Conservation (phyloP, 805 yeast genomes). For the Candida chauliodis region DNA sequence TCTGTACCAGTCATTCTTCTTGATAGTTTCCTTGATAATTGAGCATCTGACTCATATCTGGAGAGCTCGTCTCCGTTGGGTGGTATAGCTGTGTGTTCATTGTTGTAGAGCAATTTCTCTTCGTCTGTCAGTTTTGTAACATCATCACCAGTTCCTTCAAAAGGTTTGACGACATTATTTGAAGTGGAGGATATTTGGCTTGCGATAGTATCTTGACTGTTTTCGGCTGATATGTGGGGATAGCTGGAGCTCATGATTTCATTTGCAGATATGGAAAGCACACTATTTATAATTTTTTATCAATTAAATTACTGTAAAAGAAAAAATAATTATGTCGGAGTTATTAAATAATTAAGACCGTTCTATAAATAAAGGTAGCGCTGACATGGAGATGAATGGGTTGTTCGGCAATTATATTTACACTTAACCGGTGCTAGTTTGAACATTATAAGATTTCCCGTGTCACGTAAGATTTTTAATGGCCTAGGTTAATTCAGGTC, state of each 20-base stretch:
- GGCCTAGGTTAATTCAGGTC: too few relatives aligned
- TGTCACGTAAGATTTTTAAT: too few relatives aligned
- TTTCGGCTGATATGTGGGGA: background rate
- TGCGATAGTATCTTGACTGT: background rate
- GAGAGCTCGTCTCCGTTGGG: constrained; percentile 20
- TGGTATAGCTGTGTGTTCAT: constrained; percentile 1
- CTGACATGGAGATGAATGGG: too few relatives aligned
- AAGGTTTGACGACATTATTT: background rate
- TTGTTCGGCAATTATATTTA: too few relatives aligned
- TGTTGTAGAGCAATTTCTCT: background rate
- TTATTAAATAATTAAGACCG: background rate
- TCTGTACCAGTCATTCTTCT: constrained; percentile 26
- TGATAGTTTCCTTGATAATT: constrained; percentile 18
- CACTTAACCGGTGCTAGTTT: too few relatives aligned
- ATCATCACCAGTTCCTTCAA: background rate
- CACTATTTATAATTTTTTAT: too few relatives aligned
- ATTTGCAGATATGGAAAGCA: background rate
- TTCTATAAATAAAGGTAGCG: too few relatives aligned
- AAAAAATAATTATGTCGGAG: background rate
- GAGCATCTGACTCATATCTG: constrained; percentile 20
- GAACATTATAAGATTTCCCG: too few relatives aligned
- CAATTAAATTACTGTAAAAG: too few relatives aligned
- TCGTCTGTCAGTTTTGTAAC: background rate
- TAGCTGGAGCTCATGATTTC: background rate
- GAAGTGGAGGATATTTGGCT: background rate